These are phyloP conservation scores for Paecilomyces variotii DNA, from an alignment of 2,329 filamentous ascomycete genomes.

Conservation along the genomic window DNA sequence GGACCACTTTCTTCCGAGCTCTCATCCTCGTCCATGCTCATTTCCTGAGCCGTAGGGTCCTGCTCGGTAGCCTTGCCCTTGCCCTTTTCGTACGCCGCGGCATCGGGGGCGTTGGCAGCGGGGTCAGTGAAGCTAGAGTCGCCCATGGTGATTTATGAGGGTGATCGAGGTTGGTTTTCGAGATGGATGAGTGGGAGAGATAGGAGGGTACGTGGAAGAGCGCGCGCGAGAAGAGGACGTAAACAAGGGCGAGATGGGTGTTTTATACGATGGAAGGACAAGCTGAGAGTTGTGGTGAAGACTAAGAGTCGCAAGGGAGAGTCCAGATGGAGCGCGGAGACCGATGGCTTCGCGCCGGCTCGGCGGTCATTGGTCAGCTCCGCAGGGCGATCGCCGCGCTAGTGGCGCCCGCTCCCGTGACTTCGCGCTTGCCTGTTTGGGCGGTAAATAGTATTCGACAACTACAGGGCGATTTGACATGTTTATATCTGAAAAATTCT, in stretches of 20 bases:
- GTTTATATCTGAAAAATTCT: too few species aligned
- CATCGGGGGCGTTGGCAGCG: conserved; percentile 29
- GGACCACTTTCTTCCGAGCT: conserved; percentile 55
- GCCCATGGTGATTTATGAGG: conserved; percentile 20
- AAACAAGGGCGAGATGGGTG: conserved; percentile 2
- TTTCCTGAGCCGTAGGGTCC: conserved; percentile 44
- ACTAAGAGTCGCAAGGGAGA: conserved; percentile 1
- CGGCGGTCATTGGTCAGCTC: not conserved
- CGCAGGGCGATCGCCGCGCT: not conserved
- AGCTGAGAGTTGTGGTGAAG: not conserved
- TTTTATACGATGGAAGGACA: conserved; percentile 1
- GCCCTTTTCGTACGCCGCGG: conserved; percentile 58
- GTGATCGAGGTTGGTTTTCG: not conserved
- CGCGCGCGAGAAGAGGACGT: conserved; percentile 12
- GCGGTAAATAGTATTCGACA: not conserved
- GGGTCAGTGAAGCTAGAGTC: conserved; percentile 29
- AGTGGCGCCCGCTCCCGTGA: not conserved
- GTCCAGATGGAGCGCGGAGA: not conserved
- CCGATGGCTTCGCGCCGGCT: not conserved
- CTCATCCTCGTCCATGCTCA: conserved; percentile 67
- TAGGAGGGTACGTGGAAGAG: conserved; percentile 13
- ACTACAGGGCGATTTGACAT: too few species aligned
- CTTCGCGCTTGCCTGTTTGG: not conserved
- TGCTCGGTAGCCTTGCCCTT: conserved; percentile 71
- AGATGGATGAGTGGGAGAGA: conserved; percentile 3